Conservation (phyloP, 2,329 filamentous ascomycete species). For the Beauveria varroae region DNA sequence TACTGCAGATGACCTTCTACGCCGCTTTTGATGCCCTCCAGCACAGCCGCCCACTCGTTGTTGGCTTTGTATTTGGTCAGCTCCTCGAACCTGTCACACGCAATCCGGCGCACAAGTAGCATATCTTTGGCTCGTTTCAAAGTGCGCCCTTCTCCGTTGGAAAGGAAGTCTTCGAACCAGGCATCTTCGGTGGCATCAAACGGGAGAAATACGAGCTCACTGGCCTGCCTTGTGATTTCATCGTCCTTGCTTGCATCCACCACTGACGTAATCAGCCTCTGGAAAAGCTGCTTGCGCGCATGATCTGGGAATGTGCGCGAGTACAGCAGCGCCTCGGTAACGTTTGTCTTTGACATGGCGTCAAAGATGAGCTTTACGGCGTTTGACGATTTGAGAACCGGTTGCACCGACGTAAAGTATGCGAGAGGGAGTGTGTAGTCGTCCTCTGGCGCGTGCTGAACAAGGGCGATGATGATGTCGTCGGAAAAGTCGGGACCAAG, state of each 20-base stretch:
- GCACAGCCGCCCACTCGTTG: slow-evolving; percentile 40
- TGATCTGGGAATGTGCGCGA: slow-evolving; percentile 56
- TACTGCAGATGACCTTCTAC: slow-evolving; percentile 25
- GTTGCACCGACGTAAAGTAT: slow-evolving; percentile 71
- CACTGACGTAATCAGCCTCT: slow-evolving; percentile 54
- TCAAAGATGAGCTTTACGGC: slow-evolving; percentile 62
- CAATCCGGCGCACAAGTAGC: slow-evolving; percentile 64
- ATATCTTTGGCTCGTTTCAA: slow-evolving; percentile 64
- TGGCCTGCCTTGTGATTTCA: slow-evolving; percentile 46
- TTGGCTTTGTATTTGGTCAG: slow-evolving; percentile 35
- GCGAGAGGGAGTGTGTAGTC: slow-evolving; percentile 63
- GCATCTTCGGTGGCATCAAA: slow-evolving; percentile 62
- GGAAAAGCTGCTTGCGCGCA: slow-evolving; percentile 57
- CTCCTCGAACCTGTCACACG: slow-evolving; percentile 52
- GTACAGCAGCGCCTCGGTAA: slow-evolving; percentile 69
- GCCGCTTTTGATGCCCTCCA: slow-evolving; percentile 45
- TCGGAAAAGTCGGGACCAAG: slow-evolving; percentile 75
- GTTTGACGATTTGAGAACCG: slow-evolving; percentile 56
- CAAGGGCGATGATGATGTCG: slow-evolving; percentile 66
- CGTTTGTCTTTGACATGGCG: slow-evolving; percentile 57
- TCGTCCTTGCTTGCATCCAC: slow-evolving; percentile 34
- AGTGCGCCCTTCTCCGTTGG: slow-evolving; percentile 55
- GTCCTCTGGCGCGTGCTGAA: slow-evolving; percentile 49
- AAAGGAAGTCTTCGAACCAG: slow-evolving; percentile 66
- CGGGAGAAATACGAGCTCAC: slow-evolving; percentile 65